Evolutionary conservation across 2,329 filamentous ascomycete genomes (phyloP), one percentile per base, ranked within the genome.

Genomic region (Colletotrichum agaves): DNA sequence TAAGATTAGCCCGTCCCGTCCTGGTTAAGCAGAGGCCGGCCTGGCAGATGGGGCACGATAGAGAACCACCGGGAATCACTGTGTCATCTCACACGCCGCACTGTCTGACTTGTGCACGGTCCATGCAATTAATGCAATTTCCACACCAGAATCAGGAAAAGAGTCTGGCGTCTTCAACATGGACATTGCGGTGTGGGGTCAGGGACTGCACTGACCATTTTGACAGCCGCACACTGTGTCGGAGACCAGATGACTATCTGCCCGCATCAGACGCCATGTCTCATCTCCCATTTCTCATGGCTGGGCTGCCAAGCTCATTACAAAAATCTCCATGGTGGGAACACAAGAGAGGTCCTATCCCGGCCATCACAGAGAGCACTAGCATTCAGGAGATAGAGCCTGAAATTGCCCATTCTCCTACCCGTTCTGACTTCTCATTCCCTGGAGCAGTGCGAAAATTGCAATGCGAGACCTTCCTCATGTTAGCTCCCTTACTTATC

Each of bases 1-100:
- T 75, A 78, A 83, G 80, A 83, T 83, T 82, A 82, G 73, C 76
- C 77, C 77, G 73, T 72, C 69, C 67, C 57, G 57, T 58, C 58
- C 59, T 46, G 67, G 69, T 69, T 61, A 69, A 69, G 66, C 62
- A 69, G 17, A 43, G 61, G 37, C 58, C 52, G n/a, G 55, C 62
- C 52, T 70, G 68, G 66, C 71, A 67, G 72, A 74, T 76, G 70
- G 53, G 43, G 37, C 55, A 52, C 67, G 75, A 71, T 80, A 80
- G 72, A 66, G 63, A 56, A 50, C 4, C 23, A 13, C 23, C 15
- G 27, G 63, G 55, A 58, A 75, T 73, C 74, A 52, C 31, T 52
- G 47, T 50, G 47, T 50, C 2, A 17, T 4, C 17, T 6, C 3
- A 5, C 1, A n/a, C 3, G 3, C 0, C 21, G 43, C n/a, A 55